Base-by-base conservation (phyloP, 2,329 filamentous ascomycete species). In the Elsinoe australis region DNA sequence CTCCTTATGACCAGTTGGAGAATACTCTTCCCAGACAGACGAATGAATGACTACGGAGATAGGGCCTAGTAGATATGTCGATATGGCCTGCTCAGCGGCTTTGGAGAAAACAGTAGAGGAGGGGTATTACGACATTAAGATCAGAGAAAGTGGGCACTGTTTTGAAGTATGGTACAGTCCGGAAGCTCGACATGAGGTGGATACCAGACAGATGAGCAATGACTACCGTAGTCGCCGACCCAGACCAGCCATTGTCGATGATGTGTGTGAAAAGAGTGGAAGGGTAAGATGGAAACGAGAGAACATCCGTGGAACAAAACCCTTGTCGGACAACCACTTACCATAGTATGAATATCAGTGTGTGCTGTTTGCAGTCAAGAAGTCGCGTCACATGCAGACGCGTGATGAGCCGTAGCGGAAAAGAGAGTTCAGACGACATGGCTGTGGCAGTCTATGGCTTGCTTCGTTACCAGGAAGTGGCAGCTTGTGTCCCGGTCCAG, bases 261-360 rank as follows among this genome's bases (percentile, higher is more conserved):
- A 31, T 32, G 32, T 17, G 28, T 14, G 32, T 14, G 24, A 44
- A 3, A 44, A 44, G 26, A 17, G 28, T 32, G 39, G 39, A 24
- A 44, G 39, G 39, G 39, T 28, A 26, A 31, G 39, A 19, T 44
- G 39, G 39, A 32, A 44, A 44, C 39, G 39, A 44, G 21, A 44
- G 26, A 29, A 26, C 24, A 21, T 44, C 39, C 39, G 39, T 44
- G 39, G 39, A 44, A 44, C 39, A 31, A 12, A 15, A 14, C 26
- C 15, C 28, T 19, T 31, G 28, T 21, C 17, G 39, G 39, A 29
- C 39, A 32, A 17, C 39, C 24, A 44, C 39, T 26, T 44, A 44
- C 39, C 39, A 44, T 28, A 32, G 5, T 19, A 15, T 44, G 24
- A 14, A 31, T 44, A 32, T 44, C 24, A 32, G 24, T 15, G 39